Conservation (phyloP, 2,329 filamentous ascomycete species). For the Verticillium albo-atrum region DNA sequence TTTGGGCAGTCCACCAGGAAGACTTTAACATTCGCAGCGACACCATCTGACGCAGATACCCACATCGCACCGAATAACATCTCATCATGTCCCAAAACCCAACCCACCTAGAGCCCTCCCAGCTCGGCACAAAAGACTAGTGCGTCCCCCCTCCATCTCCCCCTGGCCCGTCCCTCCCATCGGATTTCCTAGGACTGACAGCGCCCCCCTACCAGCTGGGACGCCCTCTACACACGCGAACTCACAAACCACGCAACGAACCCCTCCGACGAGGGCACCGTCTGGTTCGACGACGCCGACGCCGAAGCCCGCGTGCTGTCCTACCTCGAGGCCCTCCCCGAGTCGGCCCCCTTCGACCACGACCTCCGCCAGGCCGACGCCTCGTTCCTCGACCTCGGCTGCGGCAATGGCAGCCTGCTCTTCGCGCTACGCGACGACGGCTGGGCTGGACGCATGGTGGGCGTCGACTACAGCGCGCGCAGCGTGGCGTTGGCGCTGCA, state of each 20-base stretch:
- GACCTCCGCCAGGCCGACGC: slow-evolving; percentile 14
- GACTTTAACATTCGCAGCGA: background rate
- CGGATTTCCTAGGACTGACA: background rate
- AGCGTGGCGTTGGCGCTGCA: slow-evolving; percentile 70
- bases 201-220: slow-evolving; percentile 55
- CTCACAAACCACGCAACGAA: slow-evolving; percentile 67
- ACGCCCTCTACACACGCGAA: slow-evolving; percentile 67
- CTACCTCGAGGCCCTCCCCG: slow-evolving; percentile 46
- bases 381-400: slow-evolving; percentile 83
- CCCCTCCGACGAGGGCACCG: slow-evolving; percentile 75
- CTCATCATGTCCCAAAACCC: slow-evolving; percentile 34
- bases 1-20: background rate
- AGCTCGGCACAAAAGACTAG: slow-evolving; percentile 89
- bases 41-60: background rate
- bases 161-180: slow-evolving; percentile 2
- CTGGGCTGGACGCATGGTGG: slow-evolving; percentile 68
- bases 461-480: slow-evolving; percentile 79
- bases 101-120: slow-evolving; percentile 68
- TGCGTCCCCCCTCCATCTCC: slow-evolving; percentile 37
- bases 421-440: slow-evolving; percentile 65
- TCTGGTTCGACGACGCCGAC: slow-evolving; percentile 94
- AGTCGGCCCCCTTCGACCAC: slow-evolving; percentile 14
- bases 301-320: slow-evolving; percentile 76
- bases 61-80: background rate
- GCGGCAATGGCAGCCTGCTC: slow-evolving; percentile 90